Conservation (phyloP, 2,329 filamentous ascomycete species). For the Phialemonium atrogriseum region DNA sequence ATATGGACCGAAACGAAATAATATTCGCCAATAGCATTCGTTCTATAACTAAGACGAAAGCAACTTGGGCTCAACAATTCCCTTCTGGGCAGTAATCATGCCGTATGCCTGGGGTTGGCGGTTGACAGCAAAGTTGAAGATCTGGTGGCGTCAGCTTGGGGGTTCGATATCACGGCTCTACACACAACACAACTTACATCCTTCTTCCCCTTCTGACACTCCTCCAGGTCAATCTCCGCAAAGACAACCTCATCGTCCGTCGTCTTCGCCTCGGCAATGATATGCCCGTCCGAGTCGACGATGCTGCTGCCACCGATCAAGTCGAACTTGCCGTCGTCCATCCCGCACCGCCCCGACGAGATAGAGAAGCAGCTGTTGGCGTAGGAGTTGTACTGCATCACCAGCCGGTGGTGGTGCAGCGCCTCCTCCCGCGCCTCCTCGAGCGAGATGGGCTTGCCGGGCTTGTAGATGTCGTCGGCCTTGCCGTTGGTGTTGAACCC, state of each 20-base stretch:
- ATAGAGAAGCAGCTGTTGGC: constrained; percentile 43
- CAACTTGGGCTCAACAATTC: too few species aligned
- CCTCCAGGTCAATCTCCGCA: constrained; percentile 38
- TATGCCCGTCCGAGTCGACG: constrained; percentile 36
- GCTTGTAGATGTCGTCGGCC: too few species aligned
- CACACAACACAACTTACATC: too few species aligned
- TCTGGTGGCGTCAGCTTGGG: too few species aligned
- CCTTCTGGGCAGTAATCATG: too few species aligned
- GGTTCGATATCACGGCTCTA: too few species aligned
- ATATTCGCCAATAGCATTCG: too few species aligned
- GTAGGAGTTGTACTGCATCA: constrained; percentile 41
- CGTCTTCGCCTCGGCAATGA: constrained; percentile 38
- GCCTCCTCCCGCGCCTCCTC: constrained; percentile 36
- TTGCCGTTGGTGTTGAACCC: constrained; percentile 42
- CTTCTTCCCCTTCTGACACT: too few species aligned
- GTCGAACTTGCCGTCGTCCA: constrained; percentile 35
- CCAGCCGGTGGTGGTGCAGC: constrained; percentile 40
- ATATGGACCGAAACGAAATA: too few species aligned
- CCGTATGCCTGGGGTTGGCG: too few species aligned
- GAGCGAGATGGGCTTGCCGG: constrained; percentile 23
- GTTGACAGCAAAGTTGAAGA: too few species aligned
- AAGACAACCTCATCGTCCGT: constrained; percentile 40
- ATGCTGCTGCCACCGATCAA: constrained; percentile 41
- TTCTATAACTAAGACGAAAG: too few species aligned
- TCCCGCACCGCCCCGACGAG: constrained; percentile 35